These are phyloP conservation scores for Liriodendron chinense DNA, from an alignment of 164 flowering plant species.

Conservation along the genomic window DNA sequence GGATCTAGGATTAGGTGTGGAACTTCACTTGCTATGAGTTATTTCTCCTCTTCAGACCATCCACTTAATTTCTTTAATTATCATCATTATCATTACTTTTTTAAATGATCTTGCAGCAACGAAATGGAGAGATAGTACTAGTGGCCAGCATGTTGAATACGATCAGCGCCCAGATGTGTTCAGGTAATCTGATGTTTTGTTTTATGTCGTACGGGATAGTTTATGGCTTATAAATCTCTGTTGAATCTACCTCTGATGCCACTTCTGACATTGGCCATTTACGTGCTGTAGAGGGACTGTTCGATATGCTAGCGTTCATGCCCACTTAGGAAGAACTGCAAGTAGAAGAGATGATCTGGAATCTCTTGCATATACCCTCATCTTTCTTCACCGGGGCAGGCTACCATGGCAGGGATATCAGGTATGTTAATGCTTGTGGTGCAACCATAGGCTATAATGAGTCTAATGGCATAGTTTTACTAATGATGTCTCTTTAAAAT, in stretches of 20 bases:
- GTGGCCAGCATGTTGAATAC: constrained; percentile 81
- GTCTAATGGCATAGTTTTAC: background rate
- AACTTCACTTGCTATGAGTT: background rate
- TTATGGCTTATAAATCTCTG: background rate
- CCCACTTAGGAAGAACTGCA: constrained; percentile 92
- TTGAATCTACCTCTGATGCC: background rate
- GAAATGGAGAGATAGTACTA: constrained; percentile 71
- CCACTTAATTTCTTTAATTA: background rate
- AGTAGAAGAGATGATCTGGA: constrained; percentile 97
- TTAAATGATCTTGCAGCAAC: constrained; percentile 53
- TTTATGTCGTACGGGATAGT: background rate
- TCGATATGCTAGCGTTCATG: constrained; percentile 92
- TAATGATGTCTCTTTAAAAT: background rate
- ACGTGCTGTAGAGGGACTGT: constrained; percentile 67
- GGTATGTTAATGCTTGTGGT: constrained; percentile 31
- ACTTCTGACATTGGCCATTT: constrained; percentile 1
- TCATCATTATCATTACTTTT: background rate
- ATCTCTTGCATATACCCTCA: constrained; percentile 87
- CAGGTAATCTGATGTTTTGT: constrained; percentile 39
- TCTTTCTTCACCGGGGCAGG: constrained; percentile 77
- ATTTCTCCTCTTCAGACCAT: background rate
- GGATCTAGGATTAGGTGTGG: constrained; percentile 79
- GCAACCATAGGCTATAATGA: background rate
- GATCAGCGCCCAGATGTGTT: constrained; percentile 96
- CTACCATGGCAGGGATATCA: constrained; percentile 95